Conservation (phyloP, 176 grass and related monocot genomes). For the Rhynchospora breviuscula region DNA sequence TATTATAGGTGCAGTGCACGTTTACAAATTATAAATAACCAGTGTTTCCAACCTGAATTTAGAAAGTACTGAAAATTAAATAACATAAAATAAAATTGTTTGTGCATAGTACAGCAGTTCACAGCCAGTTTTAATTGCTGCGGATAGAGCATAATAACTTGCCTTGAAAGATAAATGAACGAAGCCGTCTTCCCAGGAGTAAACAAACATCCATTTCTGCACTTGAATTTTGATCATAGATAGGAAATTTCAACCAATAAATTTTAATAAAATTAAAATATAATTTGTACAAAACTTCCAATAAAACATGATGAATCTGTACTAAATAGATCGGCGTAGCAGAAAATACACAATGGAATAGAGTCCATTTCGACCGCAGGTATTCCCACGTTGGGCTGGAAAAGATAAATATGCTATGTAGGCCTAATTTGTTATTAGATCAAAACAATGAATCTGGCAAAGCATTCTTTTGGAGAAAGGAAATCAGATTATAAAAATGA, state of each 20-base stretch:
- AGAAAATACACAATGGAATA: no score
- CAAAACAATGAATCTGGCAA: background rate
- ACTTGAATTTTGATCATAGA: no score
- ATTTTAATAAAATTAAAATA: no score
- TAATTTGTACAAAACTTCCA: no score
- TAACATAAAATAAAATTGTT: background rate
- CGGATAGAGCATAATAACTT: no score
- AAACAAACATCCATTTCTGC: no score
- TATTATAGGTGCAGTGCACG: background rate
- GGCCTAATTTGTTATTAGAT: background rate
- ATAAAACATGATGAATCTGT: no score
- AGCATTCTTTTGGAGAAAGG: background rate
- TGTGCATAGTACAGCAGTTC: background rate
- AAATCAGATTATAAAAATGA: no score
- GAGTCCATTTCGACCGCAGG: background rate
- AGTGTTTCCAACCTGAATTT: background rate
- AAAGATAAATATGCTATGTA: background rate
- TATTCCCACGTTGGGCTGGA: background rate
- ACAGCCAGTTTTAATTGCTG: no score
- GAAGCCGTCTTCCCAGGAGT: background rate
- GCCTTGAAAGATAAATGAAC: background rate
- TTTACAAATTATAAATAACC: background rate
- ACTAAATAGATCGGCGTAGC: no score
- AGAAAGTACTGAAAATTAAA: background rate
- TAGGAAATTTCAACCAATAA: no score